phyloP scores from a whole-genome alignment of 441 rosid species.

The Aquilaria agallochum region DNA sequence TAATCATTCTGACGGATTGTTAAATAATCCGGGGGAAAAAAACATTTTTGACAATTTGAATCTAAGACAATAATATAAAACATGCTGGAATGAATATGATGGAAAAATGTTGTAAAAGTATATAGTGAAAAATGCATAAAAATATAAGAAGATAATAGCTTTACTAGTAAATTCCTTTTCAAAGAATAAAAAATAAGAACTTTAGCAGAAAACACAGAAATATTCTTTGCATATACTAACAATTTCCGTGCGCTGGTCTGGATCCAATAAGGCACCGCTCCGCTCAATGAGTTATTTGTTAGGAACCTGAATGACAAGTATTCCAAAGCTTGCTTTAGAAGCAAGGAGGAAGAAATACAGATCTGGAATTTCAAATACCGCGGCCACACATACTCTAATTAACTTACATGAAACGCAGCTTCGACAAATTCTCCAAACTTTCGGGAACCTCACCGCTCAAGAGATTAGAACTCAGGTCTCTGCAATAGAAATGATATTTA shows the following conservation, averaged over 20 bases:
- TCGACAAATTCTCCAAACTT: slow-evolving; percentile 13
- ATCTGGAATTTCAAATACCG: background rate
- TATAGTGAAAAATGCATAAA: too few relatives aligned
- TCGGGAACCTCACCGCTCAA: slow-evolving; percentile 52
- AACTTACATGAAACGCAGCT: slow-evolving; percentile 39
- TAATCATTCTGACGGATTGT: background rate
- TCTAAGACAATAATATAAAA: too few relatives aligned
- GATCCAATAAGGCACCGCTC: slow-evolving; percentile 51
- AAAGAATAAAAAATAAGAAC: background rate
- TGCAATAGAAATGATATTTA: slow-evolving; percentile 12
- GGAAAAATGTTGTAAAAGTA: background rate
- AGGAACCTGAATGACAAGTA: slow-evolving; percentile 45
- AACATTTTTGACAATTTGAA: too few relatives aligned
- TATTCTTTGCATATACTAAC: slow-evolving; percentile 28
- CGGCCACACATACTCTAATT: background rate
- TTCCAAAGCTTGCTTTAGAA: background rate
- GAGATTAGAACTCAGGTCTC: slow-evolving; percentile 79
- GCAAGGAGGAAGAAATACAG: background rate
- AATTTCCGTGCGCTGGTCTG: slow-evolving; percentile 1
- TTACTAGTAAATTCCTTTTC: background rate
- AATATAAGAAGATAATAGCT: too few relatives aligned
- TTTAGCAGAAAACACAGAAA: background rate
- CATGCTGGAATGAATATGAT: background rate
- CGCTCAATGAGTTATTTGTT: slow-evolving; percentile 66
- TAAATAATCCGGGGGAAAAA: background rate